phyloP scores from a whole-genome alignment of 2,329 filamentous ascomycete genomes.

The Hawksworthiomyces lignivorus region DNA sequence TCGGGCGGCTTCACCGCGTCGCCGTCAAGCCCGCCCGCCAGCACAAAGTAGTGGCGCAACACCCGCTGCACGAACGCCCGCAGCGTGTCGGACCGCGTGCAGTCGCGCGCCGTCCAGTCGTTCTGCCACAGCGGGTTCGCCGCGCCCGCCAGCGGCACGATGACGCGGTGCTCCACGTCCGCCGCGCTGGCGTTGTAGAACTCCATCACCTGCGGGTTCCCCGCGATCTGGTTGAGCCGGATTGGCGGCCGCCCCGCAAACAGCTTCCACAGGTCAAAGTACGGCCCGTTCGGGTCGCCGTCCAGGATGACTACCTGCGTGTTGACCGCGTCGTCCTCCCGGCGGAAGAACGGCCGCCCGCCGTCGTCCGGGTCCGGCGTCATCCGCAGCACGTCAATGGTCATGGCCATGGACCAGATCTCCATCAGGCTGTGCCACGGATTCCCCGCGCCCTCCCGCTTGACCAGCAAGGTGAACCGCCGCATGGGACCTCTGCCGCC shows the following conservation, averaged over 20 bases:
- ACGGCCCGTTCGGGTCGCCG: slow-evolving; percentile 25
- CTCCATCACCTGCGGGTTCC: neutral
- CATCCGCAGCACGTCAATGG: slow-evolving; percentile 14
- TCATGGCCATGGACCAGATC: slow-evolving; percentile 13
- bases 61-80: slow-evolving; percentile 25
- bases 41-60: slow-evolving; percentile 21
- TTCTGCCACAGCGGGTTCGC: slow-evolving; percentile 35
- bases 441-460: slow-evolving; percentile 13
- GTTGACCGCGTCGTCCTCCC: too few relatives aligned
- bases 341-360: too few relatives aligned
- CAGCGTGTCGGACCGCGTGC: slow-evolving; percentile 23
- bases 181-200: slow-evolving; percentile 7
- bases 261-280: slow-evolving; percentile 29
- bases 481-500: neutral
- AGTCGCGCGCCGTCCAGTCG: slow-evolving; percentile 28
- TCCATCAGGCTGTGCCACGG: slow-evolving; percentile 17
- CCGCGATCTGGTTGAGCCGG: slow-evolving; percentile 19
- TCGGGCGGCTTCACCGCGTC: neutral
- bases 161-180: slow-evolving; percentile 24
- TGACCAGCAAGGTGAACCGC: slow-evolving; percentile 12
- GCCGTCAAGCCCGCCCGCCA: neutral
- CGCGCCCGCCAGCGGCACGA: slow-evolving; percentile 32
- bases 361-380: neutral
- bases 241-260: slow-evolving; percentile 24
- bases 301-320: slow-evolving; percentile 27